Evolutionary conservation across 331 rosid genomes (phyloP).

Genomic region (Stylosanthes scabra): DNA sequence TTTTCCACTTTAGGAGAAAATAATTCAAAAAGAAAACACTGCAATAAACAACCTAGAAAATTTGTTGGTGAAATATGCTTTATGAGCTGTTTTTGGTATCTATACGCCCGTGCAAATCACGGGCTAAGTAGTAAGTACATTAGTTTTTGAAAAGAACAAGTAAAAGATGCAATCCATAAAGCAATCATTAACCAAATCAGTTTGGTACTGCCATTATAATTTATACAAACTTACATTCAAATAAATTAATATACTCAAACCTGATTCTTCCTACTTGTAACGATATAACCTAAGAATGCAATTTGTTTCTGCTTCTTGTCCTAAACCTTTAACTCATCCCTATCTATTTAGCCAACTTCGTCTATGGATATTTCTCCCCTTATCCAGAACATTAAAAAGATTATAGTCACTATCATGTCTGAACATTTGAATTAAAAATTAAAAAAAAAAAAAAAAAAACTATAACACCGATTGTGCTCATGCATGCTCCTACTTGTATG

Average conservation of each 20-base stretch:
- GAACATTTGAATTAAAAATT: not conserved
- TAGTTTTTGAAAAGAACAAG: not conserved
- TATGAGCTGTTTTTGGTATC: no score
- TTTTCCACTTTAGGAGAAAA: no score
- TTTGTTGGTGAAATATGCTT: no score
- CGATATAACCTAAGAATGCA: slow-evolving; percentile 2
- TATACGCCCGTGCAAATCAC: no score
- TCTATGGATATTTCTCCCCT: not conserved
- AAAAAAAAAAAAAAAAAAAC: not conserved
- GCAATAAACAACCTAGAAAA: no score
- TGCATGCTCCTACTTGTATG: slow-evolving; percentile 6
- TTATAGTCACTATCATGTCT: not conserved
- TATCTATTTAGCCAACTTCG: not conserved
- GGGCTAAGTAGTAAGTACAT: no score
- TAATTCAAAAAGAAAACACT: no score
- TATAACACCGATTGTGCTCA: not conserved
- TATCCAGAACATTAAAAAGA: not conserved
- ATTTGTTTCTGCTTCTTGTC: not conserved
- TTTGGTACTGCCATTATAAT: not conserved
- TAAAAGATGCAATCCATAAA: not conserved
- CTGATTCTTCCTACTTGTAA: not conserved
- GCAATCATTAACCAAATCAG: not conserved
- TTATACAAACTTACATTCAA: not conserved
- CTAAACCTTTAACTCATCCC: not conserved
- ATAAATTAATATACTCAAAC: not conserved